A percentile compares a stretch with the other conserved stretches of the same genome.
Evolutionary conservation across 2,329 filamentous ascomycete species (phyloP).

Genomic region (Volutella citrinella): DNA sequence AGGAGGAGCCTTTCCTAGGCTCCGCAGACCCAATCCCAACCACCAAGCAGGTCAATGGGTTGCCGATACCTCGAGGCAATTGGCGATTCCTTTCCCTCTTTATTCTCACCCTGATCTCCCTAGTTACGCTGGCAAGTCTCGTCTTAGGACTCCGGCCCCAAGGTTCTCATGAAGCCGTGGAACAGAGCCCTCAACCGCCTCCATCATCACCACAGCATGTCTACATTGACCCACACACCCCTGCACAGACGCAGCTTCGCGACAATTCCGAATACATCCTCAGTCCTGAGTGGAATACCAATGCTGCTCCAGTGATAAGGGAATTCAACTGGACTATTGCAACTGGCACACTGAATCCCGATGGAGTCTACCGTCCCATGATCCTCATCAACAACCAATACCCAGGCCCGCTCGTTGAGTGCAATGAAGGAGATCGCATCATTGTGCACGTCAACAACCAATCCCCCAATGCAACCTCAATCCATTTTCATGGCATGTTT

Average conservation of each 20-base stretch:
- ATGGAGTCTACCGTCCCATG: conserved; percentile 56
- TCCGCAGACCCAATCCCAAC: too few relatives aligned
- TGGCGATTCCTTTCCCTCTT: conserved; percentile 18
- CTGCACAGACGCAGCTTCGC: conserved; percentile 24
- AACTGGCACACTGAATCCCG: conserved; percentile 57
- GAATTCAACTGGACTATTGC: conserved; percentile 60
- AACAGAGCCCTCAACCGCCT: background rate
- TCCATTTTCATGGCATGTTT: conserved; percentile 78
- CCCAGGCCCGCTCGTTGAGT: conserved; percentile 69
- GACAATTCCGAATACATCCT: conserved; percentile 53
- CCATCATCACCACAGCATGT: conserved; percentile 11
- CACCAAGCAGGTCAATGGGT: too few relatives aligned
- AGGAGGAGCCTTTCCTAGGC: conserved; percentile 10
- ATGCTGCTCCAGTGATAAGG: conserved; percentile 46
- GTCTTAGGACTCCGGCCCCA: conserved; percentile 17
- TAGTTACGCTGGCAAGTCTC: conserved; percentile 19
- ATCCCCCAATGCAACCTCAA: conserved; percentile 60
- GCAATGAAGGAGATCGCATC: conserved; percentile 70
- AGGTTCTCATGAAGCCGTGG: too few relatives aligned
- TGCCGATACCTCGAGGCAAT: too few relatives aligned
- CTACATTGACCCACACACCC: conserved; percentile 22
- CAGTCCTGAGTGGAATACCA: conserved; percentile 52
- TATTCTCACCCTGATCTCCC: conserved; percentile 20
- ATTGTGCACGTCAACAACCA: conserved; percentile 68
- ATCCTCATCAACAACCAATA: conserved; percentile 74